Evolutionary conservation across 2,329 filamentous ascomycete species (phyloP), one percentile per base, ranked within the genome.

Genomic region (Verticillium klebahnii): DNA sequence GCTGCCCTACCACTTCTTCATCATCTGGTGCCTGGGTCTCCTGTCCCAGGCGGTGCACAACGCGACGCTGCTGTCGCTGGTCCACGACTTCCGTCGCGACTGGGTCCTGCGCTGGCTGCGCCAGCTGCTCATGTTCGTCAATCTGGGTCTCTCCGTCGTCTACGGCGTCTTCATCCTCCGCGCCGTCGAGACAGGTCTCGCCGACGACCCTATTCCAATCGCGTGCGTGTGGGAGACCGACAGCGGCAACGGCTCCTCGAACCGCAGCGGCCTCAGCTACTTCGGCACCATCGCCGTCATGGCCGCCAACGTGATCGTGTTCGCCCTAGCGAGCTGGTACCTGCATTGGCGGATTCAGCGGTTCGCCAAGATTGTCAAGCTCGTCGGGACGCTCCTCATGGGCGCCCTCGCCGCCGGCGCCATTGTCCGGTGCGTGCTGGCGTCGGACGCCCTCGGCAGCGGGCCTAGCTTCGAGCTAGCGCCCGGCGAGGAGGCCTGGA

Each of bases 1-100:
- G 70, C 80, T 87, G 0, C 82, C 86, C 0, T 90, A 90, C 70
- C 87, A 90, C 73, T 89, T 90, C 76, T 89, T 89, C 75, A 81
- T 89, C 60, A 83, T 90, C 66, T 90, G 87, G 87, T 87, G 89
- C 76, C 75, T 90, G 2, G 85, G 85, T 0, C 73, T 89, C 14
- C 77, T 90, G 8, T 85, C 85, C 17, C 89, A 85, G 65, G 84
- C 85, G 1, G 88, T 87, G 2, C 87, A 90, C 71, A 86, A 89
- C 62, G 80, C 85, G 5, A 85, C 86, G 0, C 75, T 90, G 17
- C 78, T 90, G n/a, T 85, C 85, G 1, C 79, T 90, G 37, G 84
- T 87, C 1, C 83, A 84, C 69, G 86, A 89, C 68, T 89, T 88
- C 74, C 85, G 84, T 65, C 76, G 87, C 34, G 87, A 90, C 72